These are phyloP conservation scores for Botrytis cinerea DNA, from an alignment of 2,329 filamentous ascomycete genomes.

Conservation along the genomic window DNA sequence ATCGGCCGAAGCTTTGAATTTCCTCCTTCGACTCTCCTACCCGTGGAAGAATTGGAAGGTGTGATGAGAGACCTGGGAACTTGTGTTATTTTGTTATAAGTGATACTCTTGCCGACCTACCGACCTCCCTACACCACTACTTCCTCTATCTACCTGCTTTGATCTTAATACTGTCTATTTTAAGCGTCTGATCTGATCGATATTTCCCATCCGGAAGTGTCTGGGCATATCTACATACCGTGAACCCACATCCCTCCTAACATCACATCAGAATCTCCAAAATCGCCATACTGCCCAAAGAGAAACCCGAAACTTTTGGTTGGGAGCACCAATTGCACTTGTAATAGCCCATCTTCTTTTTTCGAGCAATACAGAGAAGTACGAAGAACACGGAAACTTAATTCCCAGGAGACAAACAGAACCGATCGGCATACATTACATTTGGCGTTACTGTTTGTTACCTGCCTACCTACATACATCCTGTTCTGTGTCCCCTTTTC, in stretches of 20 bases:
- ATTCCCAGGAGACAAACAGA: not conserved
- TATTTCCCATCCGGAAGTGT: constrained; percentile 2
- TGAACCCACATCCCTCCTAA: not conserved
- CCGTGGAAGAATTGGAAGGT: constrained; percentile 18
- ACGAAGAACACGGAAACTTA: not conserved
- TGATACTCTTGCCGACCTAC: not conserved
- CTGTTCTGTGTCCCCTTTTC: constrained; percentile 19
- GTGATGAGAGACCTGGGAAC: not conserved
- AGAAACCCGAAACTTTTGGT: not conserved
- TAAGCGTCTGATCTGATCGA: not conserved
- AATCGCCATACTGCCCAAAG: not conserved
- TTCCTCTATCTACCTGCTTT: not conserved
- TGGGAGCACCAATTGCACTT: not conserved
- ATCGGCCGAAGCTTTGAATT: not conserved
- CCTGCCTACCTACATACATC: not conserved
- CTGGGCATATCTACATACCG: not conserved
- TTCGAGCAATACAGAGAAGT: not conserved
- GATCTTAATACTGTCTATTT: not conserved
- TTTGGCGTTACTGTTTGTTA: constrained; percentile 2
- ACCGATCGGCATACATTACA: constrained; percentile 15
- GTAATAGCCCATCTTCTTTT: not conserved
- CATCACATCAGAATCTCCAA: not conserved
- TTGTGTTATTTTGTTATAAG: not conserved
- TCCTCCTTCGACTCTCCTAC: not conserved
- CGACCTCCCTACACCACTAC: not conserved